These are phyloP conservation scores for Pseudoscleropodium purum DNA, from an alignment of 225 moss, liverwort and hornwort genomes.

Conservation along the genomic window DNA sequence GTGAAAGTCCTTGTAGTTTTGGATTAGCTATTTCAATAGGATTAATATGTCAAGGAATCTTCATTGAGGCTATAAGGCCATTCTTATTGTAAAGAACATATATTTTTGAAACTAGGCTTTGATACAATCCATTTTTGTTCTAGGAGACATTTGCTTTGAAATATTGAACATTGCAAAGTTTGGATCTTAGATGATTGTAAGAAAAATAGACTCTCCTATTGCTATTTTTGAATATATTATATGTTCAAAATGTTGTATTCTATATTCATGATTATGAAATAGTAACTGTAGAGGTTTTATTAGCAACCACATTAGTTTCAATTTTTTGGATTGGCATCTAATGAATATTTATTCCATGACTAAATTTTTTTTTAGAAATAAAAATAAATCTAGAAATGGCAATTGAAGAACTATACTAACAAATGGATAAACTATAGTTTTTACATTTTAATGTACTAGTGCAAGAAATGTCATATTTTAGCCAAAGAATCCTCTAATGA, in stretches of 20 bases:
- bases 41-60: no score
- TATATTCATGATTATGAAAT: background rate
- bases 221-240: no score
- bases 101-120: background rate
- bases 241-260: background rate
- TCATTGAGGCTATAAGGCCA: background rate
- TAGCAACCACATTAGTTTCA: background rate
- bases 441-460: background rate
- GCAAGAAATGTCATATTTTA: background rate
- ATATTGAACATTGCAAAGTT: background rate
- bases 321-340: background rate
- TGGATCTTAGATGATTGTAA: background rate
- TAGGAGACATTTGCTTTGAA: background rate
- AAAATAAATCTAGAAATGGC: background rate
- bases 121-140: background rate
- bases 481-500: background rate
- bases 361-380: background rate
- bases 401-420: background rate
- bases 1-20: background rate
- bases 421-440: background rate
- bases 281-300: background rate
- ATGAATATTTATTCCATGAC: background rate
- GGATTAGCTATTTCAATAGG: fast-evolving
- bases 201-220: no score
- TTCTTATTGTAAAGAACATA: background rate